A percentile compares a stretch with the other conserved stretches of the same genome.
Conservation (phyloP, 2,329 filamentous ascomycete species). For the Pseudogymnoascus sp. region DNA sequence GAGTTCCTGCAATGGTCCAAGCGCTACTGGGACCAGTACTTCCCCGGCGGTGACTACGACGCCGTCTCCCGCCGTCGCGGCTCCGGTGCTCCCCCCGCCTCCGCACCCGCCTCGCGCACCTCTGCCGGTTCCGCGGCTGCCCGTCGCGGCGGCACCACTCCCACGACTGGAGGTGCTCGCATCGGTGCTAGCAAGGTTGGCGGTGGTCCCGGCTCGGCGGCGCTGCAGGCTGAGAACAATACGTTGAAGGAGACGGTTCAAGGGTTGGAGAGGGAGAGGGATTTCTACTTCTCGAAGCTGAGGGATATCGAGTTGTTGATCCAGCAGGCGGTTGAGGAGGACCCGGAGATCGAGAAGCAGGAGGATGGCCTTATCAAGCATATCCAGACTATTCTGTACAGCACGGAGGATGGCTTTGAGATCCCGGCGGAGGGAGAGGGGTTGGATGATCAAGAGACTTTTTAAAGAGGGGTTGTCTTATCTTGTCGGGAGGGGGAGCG, state of each 20-base stretch:
- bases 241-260: constrained; percentile 92
- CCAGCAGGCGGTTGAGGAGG: constrained; percentile 85
- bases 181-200: constrained; percentile 36
- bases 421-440: constrained; percentile 67
- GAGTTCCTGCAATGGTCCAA: constrained; percentile 98
- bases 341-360: constrained; percentile 88
- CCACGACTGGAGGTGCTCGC: constrained; percentile 35
- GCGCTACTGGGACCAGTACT: constrained; percentile 96
- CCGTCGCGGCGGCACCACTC: constrained; percentile 31
- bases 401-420: constrained; percentile 87
- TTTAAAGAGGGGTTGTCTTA: constrained; percentile 35
- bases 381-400: constrained; percentile 95
- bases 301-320: constrained; percentile 92
- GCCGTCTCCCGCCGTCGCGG: constrained; percentile 78
- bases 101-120: constrained; percentile 41
- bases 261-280: constrained; percentile 88
- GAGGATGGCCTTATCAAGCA: constrained; percentile 88
- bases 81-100: constrained; percentile 47
- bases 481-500: background rate
- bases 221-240: constrained; percentile 74
- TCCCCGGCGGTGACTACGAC: constrained; percentile 94
- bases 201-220: constrained; percentile 54
- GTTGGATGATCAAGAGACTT: constrained; percentile 71
- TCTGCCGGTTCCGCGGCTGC: constrained; percentile 36
- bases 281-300: constrained; percentile 99